These are phyloP conservation scores for Prunus dulcis DNA, from an alignment of 306 rosid species.

Conservation along the genomic window DNA sequence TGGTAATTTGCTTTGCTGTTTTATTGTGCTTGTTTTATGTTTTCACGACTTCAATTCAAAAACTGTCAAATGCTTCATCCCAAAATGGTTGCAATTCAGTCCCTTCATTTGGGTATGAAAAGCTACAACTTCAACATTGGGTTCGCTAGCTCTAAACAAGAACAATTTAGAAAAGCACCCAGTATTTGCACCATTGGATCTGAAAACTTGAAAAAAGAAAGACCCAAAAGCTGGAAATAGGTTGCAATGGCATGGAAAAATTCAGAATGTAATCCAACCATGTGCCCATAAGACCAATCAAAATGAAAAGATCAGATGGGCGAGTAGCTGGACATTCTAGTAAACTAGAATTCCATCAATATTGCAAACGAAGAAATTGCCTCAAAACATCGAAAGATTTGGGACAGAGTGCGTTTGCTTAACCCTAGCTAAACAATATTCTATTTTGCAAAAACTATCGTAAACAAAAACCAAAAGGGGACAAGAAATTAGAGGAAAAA, in stretches of 20 bases:
- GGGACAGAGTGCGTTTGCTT: slow-evolving; percentile 96
- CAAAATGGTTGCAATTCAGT: too few species aligned
- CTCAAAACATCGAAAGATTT: slow-evolving; percentile 61
- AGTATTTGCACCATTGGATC: too few species aligned
- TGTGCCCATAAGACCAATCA: slow-evolving; percentile 31
- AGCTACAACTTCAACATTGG: too few species aligned
- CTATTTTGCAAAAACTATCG: too few species aligned
- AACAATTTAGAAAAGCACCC: too few species aligned
- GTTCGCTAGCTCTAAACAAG: too few species aligned
- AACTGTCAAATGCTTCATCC: too few species aligned
- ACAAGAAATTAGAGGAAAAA: not conserved
- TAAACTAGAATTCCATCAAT: slow-evolving; percentile 4
- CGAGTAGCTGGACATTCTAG: slow-evolving; percentile 35
- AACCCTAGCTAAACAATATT: too few species aligned
- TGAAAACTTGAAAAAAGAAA: not conserved
- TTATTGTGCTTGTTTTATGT: too few species aligned
- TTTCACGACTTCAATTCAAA: too few species aligned
- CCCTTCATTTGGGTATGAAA: too few species aligned
- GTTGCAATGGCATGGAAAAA: not conserved
- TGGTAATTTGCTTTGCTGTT: too few species aligned
- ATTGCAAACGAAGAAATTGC: slow-evolving; percentile 94
- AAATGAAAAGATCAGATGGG: slow-evolving; percentile 5
- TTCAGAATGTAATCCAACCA: slow-evolving; percentile 36
- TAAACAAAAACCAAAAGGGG: not conserved
- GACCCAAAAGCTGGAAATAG: not conserved